Conservation (phyloP, 176 grass and related monocot species). For the Rhipidocladum racemiflorum region DNA sequence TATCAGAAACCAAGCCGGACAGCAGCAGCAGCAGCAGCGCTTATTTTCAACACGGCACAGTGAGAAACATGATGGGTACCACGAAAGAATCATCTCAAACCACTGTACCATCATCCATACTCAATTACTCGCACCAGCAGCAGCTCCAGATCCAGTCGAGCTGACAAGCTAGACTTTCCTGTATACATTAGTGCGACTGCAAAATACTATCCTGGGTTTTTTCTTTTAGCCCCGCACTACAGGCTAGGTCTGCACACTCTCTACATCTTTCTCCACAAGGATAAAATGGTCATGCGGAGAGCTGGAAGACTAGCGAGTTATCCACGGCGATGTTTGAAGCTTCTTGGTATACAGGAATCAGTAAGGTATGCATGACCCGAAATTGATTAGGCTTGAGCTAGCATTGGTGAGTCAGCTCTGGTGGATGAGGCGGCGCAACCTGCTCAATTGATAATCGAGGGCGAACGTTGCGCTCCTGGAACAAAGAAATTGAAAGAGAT, state of each 20-base stretch:
- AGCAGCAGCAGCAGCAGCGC: not conserved
- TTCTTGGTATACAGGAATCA: not conserved
- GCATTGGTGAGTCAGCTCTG: slow-evolving; percentile 18
- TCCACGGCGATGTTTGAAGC: not conserved
- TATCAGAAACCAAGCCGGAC: not conserved
- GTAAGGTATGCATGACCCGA: not conserved
- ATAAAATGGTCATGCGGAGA: not conserved
- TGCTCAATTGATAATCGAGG: slow-evolving; percentile 33
- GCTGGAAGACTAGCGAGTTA: not conserved
- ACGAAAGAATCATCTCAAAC: not conserved
- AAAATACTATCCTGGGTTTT: not conserved
- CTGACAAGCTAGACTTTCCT: not conserved
- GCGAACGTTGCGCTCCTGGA: slow-evolving; percentile 41
- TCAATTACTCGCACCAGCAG: not conserved
- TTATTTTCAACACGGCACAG: not conserved
- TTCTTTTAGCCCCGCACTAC: not conserved
- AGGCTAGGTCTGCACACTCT: not conserved
- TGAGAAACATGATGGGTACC: not conserved
- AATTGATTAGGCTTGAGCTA: slow-evolving; percentile 23
- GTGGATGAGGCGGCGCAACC: not conserved
- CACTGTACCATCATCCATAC: not conserved
- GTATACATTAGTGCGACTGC: not conserved
- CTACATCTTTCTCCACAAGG: not conserved
- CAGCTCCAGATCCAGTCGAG: not conserved
- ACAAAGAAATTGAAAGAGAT: slow-evolving; percentile 15